Percentiles rank a stretch among this genome's conserved stretches.
These are phyloP conservation scores for Kernera saxatilis DNA, from an alignment of 345 rosid genomes.

Conservation along the genomic window DNA sequence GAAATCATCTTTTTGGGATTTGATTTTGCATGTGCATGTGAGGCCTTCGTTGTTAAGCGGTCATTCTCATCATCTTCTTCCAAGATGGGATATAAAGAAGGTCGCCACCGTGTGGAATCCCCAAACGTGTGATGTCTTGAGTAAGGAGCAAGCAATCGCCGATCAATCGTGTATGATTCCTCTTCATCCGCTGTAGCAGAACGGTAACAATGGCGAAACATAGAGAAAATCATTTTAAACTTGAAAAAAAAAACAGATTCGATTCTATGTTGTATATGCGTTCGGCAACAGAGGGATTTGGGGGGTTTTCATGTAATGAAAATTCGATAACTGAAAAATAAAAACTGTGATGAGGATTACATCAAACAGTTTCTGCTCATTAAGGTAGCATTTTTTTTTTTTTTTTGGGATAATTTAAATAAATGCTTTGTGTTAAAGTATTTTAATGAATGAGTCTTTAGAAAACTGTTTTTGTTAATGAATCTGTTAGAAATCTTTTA, in stretches of 20 bases:
- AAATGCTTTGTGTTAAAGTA: neutral
- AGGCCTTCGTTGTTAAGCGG: neutral
- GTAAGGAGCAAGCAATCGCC: neutral
- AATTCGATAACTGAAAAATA: neutral
- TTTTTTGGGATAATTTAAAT: neutral
- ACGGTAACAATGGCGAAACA: slow-evolving; percentile 15
- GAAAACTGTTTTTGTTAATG: neutral
- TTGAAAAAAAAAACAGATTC: neutral
- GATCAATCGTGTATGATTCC: neutral
- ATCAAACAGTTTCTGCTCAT: slow-evolving; percentile 3
- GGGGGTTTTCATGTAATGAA: neutral
- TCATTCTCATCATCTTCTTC: slow-evolving; percentile 5
- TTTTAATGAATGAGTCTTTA: neutral
- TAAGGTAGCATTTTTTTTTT: neutral
- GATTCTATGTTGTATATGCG: neutral
- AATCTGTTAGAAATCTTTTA: neutral
- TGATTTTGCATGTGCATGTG: neutral
- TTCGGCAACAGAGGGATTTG: neutral
- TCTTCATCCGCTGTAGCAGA: neutral
- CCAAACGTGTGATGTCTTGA: neutral
- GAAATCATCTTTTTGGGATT: neutral
- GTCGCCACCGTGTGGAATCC: slow-evolving; percentile 20
- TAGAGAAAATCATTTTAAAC: neutral
- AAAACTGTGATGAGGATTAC: neutral
- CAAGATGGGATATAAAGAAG: slow-evolving; percentile 22